A percentile compares a stretch with the other conserved stretches of the same genome.
Conservation (phyloP, 441 rosid genomes). For the Populus hybrid region DNA sequence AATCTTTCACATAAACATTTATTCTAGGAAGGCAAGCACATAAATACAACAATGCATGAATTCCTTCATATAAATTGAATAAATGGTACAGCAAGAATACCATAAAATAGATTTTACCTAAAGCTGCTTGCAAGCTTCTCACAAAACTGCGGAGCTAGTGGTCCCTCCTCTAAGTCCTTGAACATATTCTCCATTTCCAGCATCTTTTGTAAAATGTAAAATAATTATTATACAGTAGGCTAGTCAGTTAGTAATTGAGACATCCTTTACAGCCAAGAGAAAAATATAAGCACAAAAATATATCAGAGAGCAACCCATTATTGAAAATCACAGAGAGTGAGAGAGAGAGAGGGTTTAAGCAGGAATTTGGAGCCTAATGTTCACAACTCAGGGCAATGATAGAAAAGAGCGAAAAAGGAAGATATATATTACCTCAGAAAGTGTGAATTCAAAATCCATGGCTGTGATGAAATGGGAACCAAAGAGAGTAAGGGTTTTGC, state of each 20-base stretch:
- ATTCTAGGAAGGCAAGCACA: background rate
- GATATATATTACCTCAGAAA: constrained; percentile 46
- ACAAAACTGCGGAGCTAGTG: constrained; percentile 57
- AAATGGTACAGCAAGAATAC: background rate
- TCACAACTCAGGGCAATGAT: background rate
- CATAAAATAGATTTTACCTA: constrained; percentile 39
- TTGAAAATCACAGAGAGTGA: background rate
- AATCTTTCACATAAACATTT: constrained; percentile 4
- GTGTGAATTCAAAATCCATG: constrained; percentile 58
- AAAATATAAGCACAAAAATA: background rate
- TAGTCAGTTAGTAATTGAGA: background rate
- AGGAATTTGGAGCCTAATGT: constrained; percentile 1
- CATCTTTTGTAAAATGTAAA: constrained; percentile 34
- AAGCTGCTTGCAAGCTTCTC: constrained; percentile 58
- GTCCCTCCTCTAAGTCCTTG: constrained; percentile 56
- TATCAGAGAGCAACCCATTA: constrained; percentile 2
- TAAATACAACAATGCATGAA: background rate
- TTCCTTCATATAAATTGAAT: background rate
- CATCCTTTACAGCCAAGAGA: background rate
- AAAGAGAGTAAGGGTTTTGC: background rate
- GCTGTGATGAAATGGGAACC: background rate
- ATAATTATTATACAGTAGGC: background rate
- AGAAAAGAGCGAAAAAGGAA: background rate
- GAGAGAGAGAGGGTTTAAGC: constrained; percentile 16
- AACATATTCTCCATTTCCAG: constrained; percentile 67